Evolutionary conservation across 257 asterid genomes (phyloP).

Genomic region (Nicotiana benthamiana): DNA sequence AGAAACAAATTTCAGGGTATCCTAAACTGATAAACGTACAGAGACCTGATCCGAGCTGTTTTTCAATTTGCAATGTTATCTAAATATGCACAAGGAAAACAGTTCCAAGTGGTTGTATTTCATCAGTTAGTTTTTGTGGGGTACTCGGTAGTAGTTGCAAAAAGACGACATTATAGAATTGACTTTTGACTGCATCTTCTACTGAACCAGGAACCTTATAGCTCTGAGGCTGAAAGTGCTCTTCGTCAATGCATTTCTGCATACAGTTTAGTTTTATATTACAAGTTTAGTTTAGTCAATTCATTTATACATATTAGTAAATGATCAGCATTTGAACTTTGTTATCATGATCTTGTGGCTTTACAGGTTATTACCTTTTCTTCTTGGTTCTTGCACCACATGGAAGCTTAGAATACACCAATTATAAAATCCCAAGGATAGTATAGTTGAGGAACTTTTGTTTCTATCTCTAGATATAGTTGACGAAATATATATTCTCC

Average conservation of each 20-base stretch:
- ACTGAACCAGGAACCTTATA: conserved; percentile 28
- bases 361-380: neutral
- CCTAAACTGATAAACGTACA: too few relatives aligned
- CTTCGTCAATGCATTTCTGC: conserved; percentile 61
- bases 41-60: too few relatives aligned
- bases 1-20: too few relatives aligned
- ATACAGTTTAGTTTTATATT: conserved; percentile 9
- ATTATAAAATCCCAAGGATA: too few relatives aligned
- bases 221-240: conserved; percentile 37
- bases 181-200: neutral
- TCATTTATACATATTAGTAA: neutral
- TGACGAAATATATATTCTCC: too few relatives aligned
- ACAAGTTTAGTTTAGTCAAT: neutral
- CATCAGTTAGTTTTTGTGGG: too few relatives aligned
- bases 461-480: too few relatives aligned
- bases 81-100: too few relatives aligned
- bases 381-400: neutral
- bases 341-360: neutral
- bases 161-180: neutral
- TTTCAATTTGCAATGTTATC: too few relatives aligned
- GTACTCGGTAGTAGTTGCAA: too few relatives aligned
- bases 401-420: neutral
- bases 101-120: too few relatives aligned
- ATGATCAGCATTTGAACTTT: neutral
- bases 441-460: too few relatives aligned